Conservation (phyloP, 192 early-diverging fungal species). For the Coemansia sp. region DNA sequence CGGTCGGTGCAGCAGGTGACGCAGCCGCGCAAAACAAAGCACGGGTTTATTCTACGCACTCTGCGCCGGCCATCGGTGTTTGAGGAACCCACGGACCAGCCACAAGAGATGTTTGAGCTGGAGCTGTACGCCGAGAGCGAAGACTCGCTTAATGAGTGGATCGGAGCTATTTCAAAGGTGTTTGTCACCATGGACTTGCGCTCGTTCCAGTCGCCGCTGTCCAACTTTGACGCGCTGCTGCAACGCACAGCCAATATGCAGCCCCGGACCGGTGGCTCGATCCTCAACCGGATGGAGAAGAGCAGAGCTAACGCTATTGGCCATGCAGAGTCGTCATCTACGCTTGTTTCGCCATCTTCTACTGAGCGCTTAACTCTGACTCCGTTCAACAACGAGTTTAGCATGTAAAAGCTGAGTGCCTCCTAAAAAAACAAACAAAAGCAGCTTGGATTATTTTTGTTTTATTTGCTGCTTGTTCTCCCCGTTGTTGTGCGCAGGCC, state of each 20-base stretch:
- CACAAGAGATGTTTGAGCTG: slow-evolving; percentile 41
- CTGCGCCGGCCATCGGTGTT: slow-evolving; percentile 47
- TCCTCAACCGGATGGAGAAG: slow-evolving; percentile 44
- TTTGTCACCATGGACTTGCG: slow-evolving; percentile 54
- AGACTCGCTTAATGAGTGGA: slow-evolving; percentile 35
- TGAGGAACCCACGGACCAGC: slow-evolving; percentile 22
- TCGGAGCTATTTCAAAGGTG: slow-evolving; percentile 43
- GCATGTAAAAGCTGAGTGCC: slow-evolving; percentile 10
- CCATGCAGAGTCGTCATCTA: slow-evolving; percentile 33
- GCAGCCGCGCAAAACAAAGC: slow-evolving; percentile 44
- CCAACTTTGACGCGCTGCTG: slow-evolving; percentile 51
- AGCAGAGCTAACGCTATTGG: slow-evolving; percentile 9
- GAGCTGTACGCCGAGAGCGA: slow-evolving; percentile 49
- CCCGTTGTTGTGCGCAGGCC: neutral
- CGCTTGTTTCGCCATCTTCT: slow-evolving; percentile 24
- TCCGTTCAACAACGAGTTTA: slow-evolving; percentile 21
- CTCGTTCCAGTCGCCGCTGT: slow-evolving; percentile 46
- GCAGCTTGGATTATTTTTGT: neutral
- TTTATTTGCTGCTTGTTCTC: neutral
- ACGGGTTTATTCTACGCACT: slow-evolving; percentile 40
- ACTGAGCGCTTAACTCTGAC: slow-evolving; percentile 26
- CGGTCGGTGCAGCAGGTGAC: slow-evolving; percentile 41
- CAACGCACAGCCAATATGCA: slow-evolving; percentile 40
- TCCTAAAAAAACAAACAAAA: neutral
- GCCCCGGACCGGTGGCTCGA: slow-evolving; percentile 34